Evolutionary conservation across 208 protist species (phyloP), one percentile per base, ranked within the genome.

Genomic region (Crithidia bombi): DNA sequence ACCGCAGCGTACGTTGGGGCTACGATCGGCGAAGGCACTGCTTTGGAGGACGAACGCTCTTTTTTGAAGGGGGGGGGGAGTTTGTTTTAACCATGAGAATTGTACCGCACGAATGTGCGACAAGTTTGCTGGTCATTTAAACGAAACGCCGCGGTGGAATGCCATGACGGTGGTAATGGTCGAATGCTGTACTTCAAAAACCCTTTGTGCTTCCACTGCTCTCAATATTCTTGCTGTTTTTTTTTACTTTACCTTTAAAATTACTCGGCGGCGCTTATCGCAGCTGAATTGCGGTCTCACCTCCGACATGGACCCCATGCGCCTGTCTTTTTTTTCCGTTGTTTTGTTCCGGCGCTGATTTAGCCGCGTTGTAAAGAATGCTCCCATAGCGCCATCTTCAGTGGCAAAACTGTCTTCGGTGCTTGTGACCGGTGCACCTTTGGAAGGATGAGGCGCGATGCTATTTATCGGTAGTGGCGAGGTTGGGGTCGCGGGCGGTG

Each of bases 291-390:
- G 50, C 1, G 50, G 50, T 3, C 10, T 55, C 28, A 17, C 36
- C n/a, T 7, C 23, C 2, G 28, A 36, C 50, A 55, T 1, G 7
- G 28, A n/a, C 2, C 14, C 28, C 2, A 28, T 23, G 3, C 23
- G 30, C 46, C 50, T 38, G 43, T 21, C 21, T 15, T 9, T 32
- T 17, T 21, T 62, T 41, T 15, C 32, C 44, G 33, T 39, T 52
- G 4, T 36, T 38, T 32, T 55, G 36, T 63, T 72, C 28, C 35
- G 35, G 35, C 23, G 35, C 23, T 72, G 25, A 15, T n/a, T 55
- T 23, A 23, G 50, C 23, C 23, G 6, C 23, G n/a, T 55, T 12
- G 3, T 55, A 17, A 5, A 2, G 3, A 55, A 55, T 36, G 50
- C 50, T 14, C 50, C 50, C 5, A 14, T 15, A 55, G 9, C 10